Percentiles rank a stretch among this genome's conserved stretches.
phyloP scores from a whole-genome alignment of 2,329 filamentous ascomycete genomes.

The Sporothrix brasiliensis region DNA sequence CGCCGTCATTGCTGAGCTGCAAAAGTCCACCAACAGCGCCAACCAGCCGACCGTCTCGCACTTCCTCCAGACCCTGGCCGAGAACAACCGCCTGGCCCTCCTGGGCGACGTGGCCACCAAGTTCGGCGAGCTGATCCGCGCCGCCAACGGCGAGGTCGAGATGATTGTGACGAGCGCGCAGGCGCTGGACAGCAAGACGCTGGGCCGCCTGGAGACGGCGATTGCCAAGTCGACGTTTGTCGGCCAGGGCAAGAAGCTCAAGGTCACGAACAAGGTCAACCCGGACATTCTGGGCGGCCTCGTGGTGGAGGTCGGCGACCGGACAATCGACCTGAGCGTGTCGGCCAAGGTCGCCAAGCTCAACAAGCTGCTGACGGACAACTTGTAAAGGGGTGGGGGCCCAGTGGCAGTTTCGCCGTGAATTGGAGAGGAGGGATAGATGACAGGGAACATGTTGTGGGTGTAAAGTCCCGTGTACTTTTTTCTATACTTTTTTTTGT shows the following conservation, averaged over 20 bases:
- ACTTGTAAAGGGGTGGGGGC: conserved; percentile 71
- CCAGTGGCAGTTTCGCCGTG: neutral
- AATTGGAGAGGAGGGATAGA: neutral
- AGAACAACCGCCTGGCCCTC: conserved; percentile 91
- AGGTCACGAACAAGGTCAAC: conserved; percentile 93
- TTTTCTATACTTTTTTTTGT: conserved; percentile 22
- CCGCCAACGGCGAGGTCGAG: conserved; percentile 90
- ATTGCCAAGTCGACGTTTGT: conserved; percentile 88
- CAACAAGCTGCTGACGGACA: conserved; percentile 98
- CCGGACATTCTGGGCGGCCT: conserved; percentile 92
- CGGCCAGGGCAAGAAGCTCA: conserved; percentile 93
- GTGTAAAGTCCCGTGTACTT: conserved; percentile 24
- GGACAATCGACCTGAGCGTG: conserved; percentile 96
- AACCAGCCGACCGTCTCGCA: conserved; percentile 88
- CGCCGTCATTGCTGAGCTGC: conserved; percentile 81
- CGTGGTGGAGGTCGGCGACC: conserved; percentile 94
- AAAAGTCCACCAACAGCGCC: conserved; percentile 71
- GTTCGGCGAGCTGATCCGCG: conserved; percentile 84
- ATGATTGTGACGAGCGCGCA: conserved; percentile 86
- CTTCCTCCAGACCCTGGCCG: conserved; percentile 85
- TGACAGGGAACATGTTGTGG: neutral
- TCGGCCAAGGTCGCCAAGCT: conserved; percentile 94
- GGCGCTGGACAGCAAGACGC: conserved; percentile 82
- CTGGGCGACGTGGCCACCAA: conserved; percentile 83
- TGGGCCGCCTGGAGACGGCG: conserved; percentile 82